Evolutionary conservation across 306 rosid species (phyloP).

Genomic region (Vigna angularis): DNA sequence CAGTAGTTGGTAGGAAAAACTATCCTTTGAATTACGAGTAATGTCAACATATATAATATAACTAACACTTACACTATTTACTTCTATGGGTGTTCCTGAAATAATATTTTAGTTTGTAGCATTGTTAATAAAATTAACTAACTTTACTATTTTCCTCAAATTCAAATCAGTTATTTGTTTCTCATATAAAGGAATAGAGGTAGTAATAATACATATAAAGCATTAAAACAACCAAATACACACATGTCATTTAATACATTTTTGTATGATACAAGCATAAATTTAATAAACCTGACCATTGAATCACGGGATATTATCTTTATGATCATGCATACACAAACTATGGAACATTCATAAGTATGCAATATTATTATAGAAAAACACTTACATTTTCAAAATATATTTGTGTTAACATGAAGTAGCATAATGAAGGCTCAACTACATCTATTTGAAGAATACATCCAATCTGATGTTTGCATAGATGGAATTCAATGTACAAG

Average conservation of each 20-base stretch:
- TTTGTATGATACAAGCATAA: background rate
- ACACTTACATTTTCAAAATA: background rate
- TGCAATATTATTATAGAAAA: background rate
- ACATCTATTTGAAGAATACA: background rate
- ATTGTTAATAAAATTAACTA: background rate
- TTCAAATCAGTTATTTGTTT: background rate
- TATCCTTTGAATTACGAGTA: background rate
- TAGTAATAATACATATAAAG: slow-evolving; percentile 18
- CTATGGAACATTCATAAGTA: background rate
- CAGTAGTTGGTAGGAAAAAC: background rate
- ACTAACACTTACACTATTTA: background rate
- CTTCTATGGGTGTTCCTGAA: background rate
- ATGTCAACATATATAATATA: background rate
- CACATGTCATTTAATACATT: background rate
- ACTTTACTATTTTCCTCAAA: background rate
- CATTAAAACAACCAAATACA: slow-evolving; percentile 5
- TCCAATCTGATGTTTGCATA: too few relatives aligned
- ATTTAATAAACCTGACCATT: background rate
- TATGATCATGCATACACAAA: slow-evolving; percentile 6
- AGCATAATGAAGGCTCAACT: background rate
- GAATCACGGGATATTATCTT: background rate
- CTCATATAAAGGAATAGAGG: background rate
- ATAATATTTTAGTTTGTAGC: too few relatives aligned
- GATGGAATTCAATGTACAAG: background rate
- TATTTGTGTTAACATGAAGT: background rate